Evolutionary conservation across 306 rosid species (phyloP).

Genomic region (Lotus japonicus): DNA sequence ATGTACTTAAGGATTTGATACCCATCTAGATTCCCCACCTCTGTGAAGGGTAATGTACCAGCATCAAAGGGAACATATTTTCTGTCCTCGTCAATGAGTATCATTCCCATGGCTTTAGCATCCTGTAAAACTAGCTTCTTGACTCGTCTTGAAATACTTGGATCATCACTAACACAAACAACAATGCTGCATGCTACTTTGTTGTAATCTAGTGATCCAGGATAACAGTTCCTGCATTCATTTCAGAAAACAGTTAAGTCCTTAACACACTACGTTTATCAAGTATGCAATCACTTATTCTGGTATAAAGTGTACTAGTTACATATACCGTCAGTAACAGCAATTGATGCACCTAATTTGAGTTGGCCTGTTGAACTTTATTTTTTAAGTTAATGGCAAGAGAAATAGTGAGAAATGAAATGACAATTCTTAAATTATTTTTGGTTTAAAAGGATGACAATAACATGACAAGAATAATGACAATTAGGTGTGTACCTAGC

Average conservation of each 20-base stretch:
- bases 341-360: too few relatives aligned
- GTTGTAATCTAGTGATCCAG: conserved; percentile 72
- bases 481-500: conserved; percentile 61
- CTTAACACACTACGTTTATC: not conserved
- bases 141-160: conserved; percentile 44
- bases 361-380: not conserved
- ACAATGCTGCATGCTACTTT: conserved; percentile 68
- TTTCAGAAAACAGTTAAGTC: not conserved
- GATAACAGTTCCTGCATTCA: conserved; percentile 78
- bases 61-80: conserved; percentile 65
- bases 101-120: conserved; percentile 72
- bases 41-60: conserved; percentile 59
- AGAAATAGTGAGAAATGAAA: not conserved
- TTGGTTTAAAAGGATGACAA: not conserved
- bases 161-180: conserved; percentile 54
- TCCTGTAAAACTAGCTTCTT: conserved; percentile 77
- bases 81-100: conserved; percentile 44
- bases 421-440: not conserved
- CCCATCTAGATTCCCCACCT: conserved; percentile 59
- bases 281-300: not conserved
- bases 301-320: not conserved
- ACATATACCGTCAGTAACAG: not conserved
- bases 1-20: conserved; percentile 65
- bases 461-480: not conserved
- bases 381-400: not conserved